Conservation (phyloP, 768 basidiomycete species). For the Cytidiella melzeri region DNA sequence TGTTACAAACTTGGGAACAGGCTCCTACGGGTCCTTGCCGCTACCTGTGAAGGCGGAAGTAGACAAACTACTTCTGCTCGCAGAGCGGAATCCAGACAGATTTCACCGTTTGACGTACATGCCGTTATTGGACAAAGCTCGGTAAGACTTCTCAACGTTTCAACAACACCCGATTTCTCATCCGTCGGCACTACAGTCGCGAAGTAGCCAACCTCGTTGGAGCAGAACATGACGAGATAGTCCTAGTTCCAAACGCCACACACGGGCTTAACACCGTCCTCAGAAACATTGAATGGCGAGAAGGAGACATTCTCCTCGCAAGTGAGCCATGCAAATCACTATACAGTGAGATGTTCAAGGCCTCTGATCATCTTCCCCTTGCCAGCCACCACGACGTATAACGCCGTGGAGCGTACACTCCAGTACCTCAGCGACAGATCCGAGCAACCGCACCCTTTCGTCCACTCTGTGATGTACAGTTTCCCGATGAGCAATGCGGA, state of each 20-base stretch:
- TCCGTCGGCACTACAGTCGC: no score
- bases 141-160: background rate
- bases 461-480: constrained; percentile 52
- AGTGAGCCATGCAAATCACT: constrained; percentile 7
- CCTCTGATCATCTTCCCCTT: background rate
- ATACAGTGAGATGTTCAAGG: background rate
- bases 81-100: constrained; percentile 51
- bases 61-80: constrained; percentile 31
- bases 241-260: constrained; percentile 55
- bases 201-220: constrained; percentile 45
- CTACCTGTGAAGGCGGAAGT: constrained; percentile 42
- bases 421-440: constrained; percentile 48
- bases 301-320: constrained; percentile 57
- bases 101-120: constrained; percentile 38
- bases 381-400: constrained; percentile 42
- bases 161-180: no score
- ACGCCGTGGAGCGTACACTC: constrained; percentile 43
- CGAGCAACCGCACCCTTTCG: constrained; percentile 39
- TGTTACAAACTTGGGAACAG: no score
- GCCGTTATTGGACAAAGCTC: constrained; percentile 7
- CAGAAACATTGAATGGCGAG: constrained; percentile 59
- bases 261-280: constrained; percentile 63
- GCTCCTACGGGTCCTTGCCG: constrained; percentile 56
- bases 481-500: constrained; percentile 40
- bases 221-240: constrained; percentile 51